Conservation (phyloP, 2,329 filamentous ascomycete species). For the Phaeosphaeriaceae sp. region DNA sequence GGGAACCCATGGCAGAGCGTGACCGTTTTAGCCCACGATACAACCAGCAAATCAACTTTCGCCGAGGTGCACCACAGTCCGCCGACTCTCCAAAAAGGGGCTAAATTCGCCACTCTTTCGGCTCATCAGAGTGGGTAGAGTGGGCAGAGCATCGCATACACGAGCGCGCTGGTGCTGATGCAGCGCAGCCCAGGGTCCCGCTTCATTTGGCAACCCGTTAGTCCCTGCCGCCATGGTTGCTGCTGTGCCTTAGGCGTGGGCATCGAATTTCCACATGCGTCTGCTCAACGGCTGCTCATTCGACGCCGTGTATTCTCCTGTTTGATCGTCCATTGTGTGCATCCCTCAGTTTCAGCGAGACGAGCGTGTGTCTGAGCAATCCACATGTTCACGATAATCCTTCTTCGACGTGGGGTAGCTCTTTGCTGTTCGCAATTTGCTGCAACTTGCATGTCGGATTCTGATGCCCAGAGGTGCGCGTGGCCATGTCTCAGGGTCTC, state of each 20-base stretch:
- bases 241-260: constrained; percentile 2
- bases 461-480: constrained; percentile 4
- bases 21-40: constrained; percentile 13
- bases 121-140: neutral
- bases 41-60: constrained; percentile 8
- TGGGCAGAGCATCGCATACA: constrained; percentile 2
- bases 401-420: neutral
- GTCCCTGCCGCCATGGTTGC: constrained; percentile 3
- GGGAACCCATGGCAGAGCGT: constrained; percentile 4
- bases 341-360: constrained; percentile 1
- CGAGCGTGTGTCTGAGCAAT: neutral
- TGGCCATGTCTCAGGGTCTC: constrained; percentile 16
- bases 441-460: neutral
- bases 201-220: constrained; percentile 5
- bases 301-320: constrained; percentile 16
- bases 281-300: neutral
- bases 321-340: constrained; percentile 20
- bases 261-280: constrained; percentile 13
- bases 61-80: neutral
- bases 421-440: neutral
- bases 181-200: neutral
- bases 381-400: neutral
- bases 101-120: constrained; percentile 11
- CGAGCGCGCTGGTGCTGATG: neutral
- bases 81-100: constrained; percentile 14